A percentile compares a stretch with the other conserved stretches of the same genome.
Evolutionary conservation across 1,284 basidiomycete species (phyloP).

Genomic region (Phellopilus nigrolimitatus): DNA sequence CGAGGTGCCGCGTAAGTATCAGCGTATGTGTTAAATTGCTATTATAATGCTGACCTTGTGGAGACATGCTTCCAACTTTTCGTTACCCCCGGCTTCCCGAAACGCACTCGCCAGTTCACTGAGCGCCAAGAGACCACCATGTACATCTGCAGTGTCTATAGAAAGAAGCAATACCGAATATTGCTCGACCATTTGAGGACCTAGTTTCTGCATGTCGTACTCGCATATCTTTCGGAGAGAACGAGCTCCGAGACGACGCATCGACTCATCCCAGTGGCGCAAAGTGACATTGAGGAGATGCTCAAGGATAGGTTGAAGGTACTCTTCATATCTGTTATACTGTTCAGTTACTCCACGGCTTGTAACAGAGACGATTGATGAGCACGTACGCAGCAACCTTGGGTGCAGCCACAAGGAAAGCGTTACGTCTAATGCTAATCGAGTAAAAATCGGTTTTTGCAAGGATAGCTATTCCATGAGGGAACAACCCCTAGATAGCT

Average conservation of each 20-base stretch:
- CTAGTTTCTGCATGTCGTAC: slow-evolving; percentile 51
- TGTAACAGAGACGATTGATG: too few relatives aligned
- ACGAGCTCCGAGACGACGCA: slow-evolving; percentile 79
- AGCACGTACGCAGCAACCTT: slow-evolving; percentile 75
- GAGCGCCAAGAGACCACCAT: slow-evolving; percentile 78
- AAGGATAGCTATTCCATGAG: slow-evolving; percentile 91
- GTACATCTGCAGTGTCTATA: slow-evolving; percentile 68
- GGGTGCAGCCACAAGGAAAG: slow-evolving; percentile 81
- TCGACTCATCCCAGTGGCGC: slow-evolving; percentile 85
- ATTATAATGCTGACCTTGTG: slow-evolving; percentile 33
- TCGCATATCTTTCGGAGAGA: slow-evolving; percentile 69
- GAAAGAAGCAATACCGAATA: slow-evolving; percentile 63
- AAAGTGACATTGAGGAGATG: slow-evolving; percentile 76
- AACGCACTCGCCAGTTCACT: slow-evolving; percentile 63
- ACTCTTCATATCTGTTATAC: slow-evolving; percentile 56
- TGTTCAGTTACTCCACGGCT: slow-evolving; percentile 4
- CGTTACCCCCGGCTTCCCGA: slow-evolving; percentile 29
- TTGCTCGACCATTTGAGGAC: slow-evolving; percentile 48
- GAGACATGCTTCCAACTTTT: slow-evolving; percentile 30
- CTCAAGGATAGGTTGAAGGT: slow-evolving; percentile 65
- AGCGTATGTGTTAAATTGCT: not conserved
- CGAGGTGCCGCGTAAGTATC: slow-evolving; percentile 18
- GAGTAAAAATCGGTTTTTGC: slow-evolving; percentile 93
- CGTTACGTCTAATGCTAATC: slow-evolving; percentile 79
- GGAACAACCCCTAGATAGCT: slow-evolving; percentile 68